Percentiles rank a stretch among this genome's conserved stretches.
phyloP scores from a whole-genome alignment of 768 basidiomycete genomes.

The Amanita pallidorosea region DNA sequence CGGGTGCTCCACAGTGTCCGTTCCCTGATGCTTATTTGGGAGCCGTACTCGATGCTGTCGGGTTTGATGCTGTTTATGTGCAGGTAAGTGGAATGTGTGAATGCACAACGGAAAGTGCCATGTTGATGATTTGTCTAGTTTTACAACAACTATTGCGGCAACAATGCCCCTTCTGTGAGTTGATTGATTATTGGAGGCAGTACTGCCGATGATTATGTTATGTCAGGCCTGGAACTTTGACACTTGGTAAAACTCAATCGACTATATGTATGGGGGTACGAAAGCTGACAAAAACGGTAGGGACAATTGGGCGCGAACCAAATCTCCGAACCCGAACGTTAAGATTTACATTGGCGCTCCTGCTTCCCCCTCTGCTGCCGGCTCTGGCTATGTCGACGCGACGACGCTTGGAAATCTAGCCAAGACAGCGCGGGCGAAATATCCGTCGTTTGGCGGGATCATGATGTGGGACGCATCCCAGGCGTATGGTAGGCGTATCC shows the following conservation, averaged over 20 bases:
- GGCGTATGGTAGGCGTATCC: slow-evolving; percentile 19
- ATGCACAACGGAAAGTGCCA: neutral
- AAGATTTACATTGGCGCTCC: slow-evolving; percentile 50
- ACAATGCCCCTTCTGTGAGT: slow-evolving; percentile 27
- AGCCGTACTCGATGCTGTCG: slow-evolving; percentile 40
- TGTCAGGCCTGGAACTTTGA: slow-evolving; percentile 37
- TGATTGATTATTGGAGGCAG: neutral
- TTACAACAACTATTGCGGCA: slow-evolving; percentile 39
- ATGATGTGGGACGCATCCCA: slow-evolving; percentile 32
- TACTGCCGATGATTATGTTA: neutral
- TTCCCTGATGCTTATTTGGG: slow-evolving; percentile 53
- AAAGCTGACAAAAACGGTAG: slow-evolving; percentile 9
- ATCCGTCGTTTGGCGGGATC: slow-evolving; percentile 44
- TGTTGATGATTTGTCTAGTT: slow-evolving; percentile 15
- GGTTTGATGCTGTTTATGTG: slow-evolving; percentile 58
- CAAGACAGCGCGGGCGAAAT: slow-evolving; percentile 27
- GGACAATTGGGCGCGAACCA: slow-evolving; percentile 48
- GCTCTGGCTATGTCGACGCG: slow-evolving; percentile 40
- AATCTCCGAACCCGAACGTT: slow-evolving; percentile 39
- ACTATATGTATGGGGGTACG: neutral
- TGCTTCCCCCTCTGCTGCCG: slow-evolving; percentile 37
- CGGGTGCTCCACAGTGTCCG: slow-evolving; percentile 45
- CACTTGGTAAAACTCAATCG: slow-evolving; percentile 21
- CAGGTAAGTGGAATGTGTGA: slow-evolving; percentile 35
- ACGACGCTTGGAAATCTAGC: slow-evolving; percentile 29